Evolutionary conservation across 257 asterid genomes (phyloP), one percentile per base, ranked within the genome.

Genomic region (Solanum chiquidenum): DNA sequence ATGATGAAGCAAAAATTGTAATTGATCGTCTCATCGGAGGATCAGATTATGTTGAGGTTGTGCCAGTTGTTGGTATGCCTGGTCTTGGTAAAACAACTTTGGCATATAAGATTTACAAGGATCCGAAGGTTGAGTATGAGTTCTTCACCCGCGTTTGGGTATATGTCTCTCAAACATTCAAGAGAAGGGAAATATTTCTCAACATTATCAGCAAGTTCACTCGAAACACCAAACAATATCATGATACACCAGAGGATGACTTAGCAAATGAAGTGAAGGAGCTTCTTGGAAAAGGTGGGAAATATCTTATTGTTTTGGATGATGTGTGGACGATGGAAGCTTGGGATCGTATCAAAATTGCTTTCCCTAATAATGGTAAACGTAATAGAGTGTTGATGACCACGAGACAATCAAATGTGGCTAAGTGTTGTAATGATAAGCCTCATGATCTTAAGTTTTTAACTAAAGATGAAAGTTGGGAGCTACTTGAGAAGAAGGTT

Each of bases 11-110:
- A 6, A 60, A 31, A 16, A 91, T 12, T 60, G n/a, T 93, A 58
- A 85, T 83, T 27, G 89, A 87, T 13, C 89, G 87, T 71, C 92
- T 93, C 66, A 89, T 11, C 0, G 90, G 88, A 31, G 93, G 91
- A 73, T 84, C 91, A 1, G 12, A 21, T 4, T 31, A 85, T 6
- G 86, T 92, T 23, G 93, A 87, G 34, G 91, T 88, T 60, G 88
- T 92, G 86, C 88, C 94, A 46, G 88, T 93, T 44, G 85, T 91
- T 35, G 95, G 95, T 10, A 93, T 92, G 93, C 93, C 93, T 9
- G 95, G 95, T 42, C 90, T 93, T 0, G 94, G 95, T 60, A 93
- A 93, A 90, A 93, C 93, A 5, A 91, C 93, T 2, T 80, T 93
- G 31, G 93, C 94, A 0, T 87, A 90, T 16, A 91, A 86, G 86